Percentiles rank a stretch among this genome's conserved stretches.
These are phyloP conservation scores for Xerocomus spinulosus DNA, from an alignment of 768 basidiomycete genomes.

Conservation along the genomic window DNA sequence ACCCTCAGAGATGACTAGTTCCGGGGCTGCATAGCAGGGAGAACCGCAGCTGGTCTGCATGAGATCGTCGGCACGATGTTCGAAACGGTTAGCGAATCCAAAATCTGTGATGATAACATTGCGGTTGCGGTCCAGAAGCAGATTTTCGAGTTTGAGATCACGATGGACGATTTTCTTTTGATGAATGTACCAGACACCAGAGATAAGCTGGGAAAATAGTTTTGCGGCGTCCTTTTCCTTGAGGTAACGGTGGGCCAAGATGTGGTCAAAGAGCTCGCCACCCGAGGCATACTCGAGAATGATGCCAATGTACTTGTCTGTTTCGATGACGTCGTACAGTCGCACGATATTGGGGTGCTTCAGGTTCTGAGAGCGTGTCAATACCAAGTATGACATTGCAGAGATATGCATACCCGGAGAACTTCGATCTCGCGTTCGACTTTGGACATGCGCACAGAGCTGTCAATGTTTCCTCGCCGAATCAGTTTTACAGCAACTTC, in stretches of 20 bases:
- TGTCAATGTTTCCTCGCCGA: conserved; percentile 87
- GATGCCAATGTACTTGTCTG: conserved; percentile 99
- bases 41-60: conserved; percentile 98
- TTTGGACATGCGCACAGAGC: conserved; percentile 81
- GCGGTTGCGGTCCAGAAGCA: conserved; percentile 92
- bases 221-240: conserved; percentile 91
- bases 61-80: conserved; percentile 86
- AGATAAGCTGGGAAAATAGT: conserved; percentile 96
- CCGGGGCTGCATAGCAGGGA: conserved; percentile 97
- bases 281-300: conserved; percentile 98
- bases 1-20: conserved; percentile 95
- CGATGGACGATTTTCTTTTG: conserved; percentile 99
- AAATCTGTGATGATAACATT: conserved; percentile 99
- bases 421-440: conserved; percentile 98
- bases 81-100: conserved; percentile 97
- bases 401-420: conserved; percentile 60
- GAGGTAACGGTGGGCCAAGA: conserved; percentile 94
- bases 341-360: conserved; percentile 99
- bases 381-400: neutral
- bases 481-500: conserved; percentile 99
- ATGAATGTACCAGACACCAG: conserved; percentile 98
- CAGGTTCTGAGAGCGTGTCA: conserved; percentile 55
- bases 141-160: conserved; percentile 97
- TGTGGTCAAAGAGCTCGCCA: conserved; percentile 98
- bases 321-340: conserved; percentile 97